Base-by-base conservation (phyloP, 495 filamentous ascomycete genomes). In the Xylaria grammica region DNA sequence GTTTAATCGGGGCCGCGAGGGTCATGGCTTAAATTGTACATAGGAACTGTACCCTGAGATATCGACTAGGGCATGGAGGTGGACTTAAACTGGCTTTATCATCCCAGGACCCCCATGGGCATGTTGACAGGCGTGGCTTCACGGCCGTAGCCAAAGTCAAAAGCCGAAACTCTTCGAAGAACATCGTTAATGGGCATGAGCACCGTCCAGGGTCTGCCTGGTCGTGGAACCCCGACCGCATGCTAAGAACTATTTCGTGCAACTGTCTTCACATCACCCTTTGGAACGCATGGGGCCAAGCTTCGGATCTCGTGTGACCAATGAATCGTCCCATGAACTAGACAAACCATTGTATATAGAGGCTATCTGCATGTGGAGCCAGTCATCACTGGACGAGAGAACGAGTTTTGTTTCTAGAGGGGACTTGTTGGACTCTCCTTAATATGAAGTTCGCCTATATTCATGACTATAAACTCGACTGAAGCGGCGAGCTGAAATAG, bases 101-200 rank as follows among this genome's bases (percentile, higher is more conserved):
- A n/a, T 24, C 32, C 6, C 17, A 20, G 10, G 44, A 24, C 27
- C 24, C 29, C 44, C 24, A 22, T 24, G 15, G 46, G 19, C 30
- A 34, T 19, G 13, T 45, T 40, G 58, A 22, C 58, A 27, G 40
- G 3, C 29, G 20, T 24, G 20, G 19, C 44, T 51, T 51, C 62
- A 64, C 62, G 62, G 62, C 62, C 62, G 62, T 64, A 64, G 44
- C 24, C 32, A 49, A 26, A 50, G 30, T n/a, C 42, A 51, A 30
- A n/a, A 30, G 52, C 34, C 6, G 32, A 51, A 50, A 27, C 8
- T 52, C 10, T 15, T 42, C 7, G 30, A 48, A 58, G 52, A 50
- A 30, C 24, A 49, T 22, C n/a, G 19, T 58, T 29, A 52, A 50
- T 27, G 44, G 52, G 29, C 42, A 50, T 50, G 22, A 30, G 38